Evolutionary conservation across 2,329 filamentous ascomycete species (phyloP), one percentile per base, ranked within the genome.

Genomic region (Ophiosphaerella narmari): DNA sequence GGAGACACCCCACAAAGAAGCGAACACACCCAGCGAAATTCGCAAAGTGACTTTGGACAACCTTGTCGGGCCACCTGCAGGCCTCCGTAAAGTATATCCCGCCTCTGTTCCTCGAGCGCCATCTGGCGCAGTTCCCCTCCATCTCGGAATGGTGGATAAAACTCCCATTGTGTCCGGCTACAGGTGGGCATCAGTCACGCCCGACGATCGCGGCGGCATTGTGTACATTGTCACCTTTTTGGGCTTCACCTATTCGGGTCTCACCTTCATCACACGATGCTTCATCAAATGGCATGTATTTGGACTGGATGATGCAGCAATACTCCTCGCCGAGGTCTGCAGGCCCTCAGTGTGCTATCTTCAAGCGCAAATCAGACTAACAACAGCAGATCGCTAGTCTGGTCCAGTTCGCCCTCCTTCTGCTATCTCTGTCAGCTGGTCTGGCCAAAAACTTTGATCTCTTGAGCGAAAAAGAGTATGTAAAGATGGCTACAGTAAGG

Each of bases 241-340:
- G 23, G 34, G 47, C 5, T 60, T 69, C 50, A 64, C 52, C 2
- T 69, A 69, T 32, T 55, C 56, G 7, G 46, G 48, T 14, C 41
- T 67, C 7, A 60, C 65, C 1, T 66, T 67, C 36, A 29, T 68
- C 21, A 56, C 62, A 14, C 52, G 66, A 35, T 36, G 57, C 14
- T 54, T 55, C 18, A 63, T 69, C 43, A 68, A 67, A 55, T 60
- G 63, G 63, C 55, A 50, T 12, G 42, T 67, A 7, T 50, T 69
- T 34, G 66, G 66, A 0, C 31, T 60, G 4, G 66, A 69, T 24
- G 66, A 69, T 44, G 55, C 43, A 39, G 59, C 59, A 7, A 62
- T 59, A 33, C 21, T 51, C 12, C 44, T 54, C 39, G 63, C 65
- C 24, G 60, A 69, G 60, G 64, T 68, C 13, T 31, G 14, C 39